phyloP scores from a whole-genome alignment of 2,329 filamentous ascomycete genomes.

The Fusarium graminum region DNA sequence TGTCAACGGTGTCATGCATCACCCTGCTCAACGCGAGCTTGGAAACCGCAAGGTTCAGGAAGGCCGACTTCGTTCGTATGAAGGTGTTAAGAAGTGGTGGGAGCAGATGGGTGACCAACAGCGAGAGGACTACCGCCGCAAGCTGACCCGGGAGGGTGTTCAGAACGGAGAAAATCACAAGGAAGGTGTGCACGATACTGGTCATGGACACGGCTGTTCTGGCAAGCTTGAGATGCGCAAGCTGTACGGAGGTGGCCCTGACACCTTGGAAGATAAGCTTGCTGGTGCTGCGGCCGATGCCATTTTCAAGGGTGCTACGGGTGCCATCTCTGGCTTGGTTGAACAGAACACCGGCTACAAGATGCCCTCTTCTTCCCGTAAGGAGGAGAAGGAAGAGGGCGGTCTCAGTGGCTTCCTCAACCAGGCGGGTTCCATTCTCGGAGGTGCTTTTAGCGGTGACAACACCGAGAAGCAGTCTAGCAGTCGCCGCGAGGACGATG shows the following conservation, averaged over 20 bases:
- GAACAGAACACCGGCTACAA: conserved; percentile 61
- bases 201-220: conserved; percentile 85
- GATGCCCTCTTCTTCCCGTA: conserved; percentile 51
- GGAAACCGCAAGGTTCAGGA: conserved; percentile 79
- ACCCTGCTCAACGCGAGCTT: conserved; percentile 81
- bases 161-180: conserved; percentile 85
- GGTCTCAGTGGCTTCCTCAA: conserved; percentile 78
- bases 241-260: conserved; percentile 62
- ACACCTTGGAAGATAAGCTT: conserved; percentile 68
- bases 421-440: conserved; percentile 75
- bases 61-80: conserved; percentile 82
- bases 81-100: conserved; percentile 89
- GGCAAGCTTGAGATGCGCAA: conserved; percentile 85
- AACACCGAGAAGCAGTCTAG: conserved; percentile 67
- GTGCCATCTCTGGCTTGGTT: conserved; percentile 63
- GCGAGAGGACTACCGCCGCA: conserved; percentile 75
- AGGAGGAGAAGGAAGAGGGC: conserved; percentile 68
- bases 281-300: conserved; percentile 67
- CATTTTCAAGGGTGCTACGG: conserved; percentile 69
- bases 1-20: conserved; percentile 85
- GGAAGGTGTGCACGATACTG: conserved; percentile 83
- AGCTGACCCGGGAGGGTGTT: conserved; percentile 84
- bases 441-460: conserved; percentile 68
- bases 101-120: conserved; percentile 70
- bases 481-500: conserved; percentile 68